Evolutionary conservation across 148 eudicot species (phyloP).

Genomic region (Spergularia bocconei): DNA sequence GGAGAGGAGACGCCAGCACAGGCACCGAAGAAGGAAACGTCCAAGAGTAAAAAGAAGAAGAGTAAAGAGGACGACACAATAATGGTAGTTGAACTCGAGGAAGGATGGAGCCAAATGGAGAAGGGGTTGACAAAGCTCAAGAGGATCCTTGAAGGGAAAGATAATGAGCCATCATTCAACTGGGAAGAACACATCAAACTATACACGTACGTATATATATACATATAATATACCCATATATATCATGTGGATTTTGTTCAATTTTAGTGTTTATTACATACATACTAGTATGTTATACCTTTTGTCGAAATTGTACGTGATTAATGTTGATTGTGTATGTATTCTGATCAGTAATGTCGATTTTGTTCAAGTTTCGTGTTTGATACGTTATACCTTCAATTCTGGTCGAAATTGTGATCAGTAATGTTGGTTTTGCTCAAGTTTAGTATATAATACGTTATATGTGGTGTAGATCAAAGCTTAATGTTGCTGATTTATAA

Average conservation of each 20-base stretch:
- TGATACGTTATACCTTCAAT: neutral
- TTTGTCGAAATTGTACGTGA: too few relatives aligned
- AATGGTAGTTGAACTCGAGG: conserved; percentile 22
- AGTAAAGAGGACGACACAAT: neutral
- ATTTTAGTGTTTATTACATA: too few relatives aligned
- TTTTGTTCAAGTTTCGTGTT: too few relatives aligned
- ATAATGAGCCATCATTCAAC: conserved; percentile 33
- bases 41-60: neutral
- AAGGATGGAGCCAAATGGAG: conserved; percentile 39
- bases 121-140: conserved; percentile 37
- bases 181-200: conserved; percentile 37
- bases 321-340: too few relatives aligned
- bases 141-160: conserved; percentile 34
- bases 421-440: too few relatives aligned
- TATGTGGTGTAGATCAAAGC: neutral
- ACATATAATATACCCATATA: too few relatives aligned
- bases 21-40: neutral
- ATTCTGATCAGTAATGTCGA: too few relatives aligned
- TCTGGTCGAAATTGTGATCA: neutral
- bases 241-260: too few relatives aligned
- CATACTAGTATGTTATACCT: too few relatives aligned
- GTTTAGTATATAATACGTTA: too few relatives aligned
- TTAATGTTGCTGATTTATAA: conserved; percentile 3
- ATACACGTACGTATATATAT: conserved; percentile 31
- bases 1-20: too few relatives aligned